Conservation (phyloP, 495 filamentous ascomycete genomes). For the Penicillium paradoxum region DNA sequence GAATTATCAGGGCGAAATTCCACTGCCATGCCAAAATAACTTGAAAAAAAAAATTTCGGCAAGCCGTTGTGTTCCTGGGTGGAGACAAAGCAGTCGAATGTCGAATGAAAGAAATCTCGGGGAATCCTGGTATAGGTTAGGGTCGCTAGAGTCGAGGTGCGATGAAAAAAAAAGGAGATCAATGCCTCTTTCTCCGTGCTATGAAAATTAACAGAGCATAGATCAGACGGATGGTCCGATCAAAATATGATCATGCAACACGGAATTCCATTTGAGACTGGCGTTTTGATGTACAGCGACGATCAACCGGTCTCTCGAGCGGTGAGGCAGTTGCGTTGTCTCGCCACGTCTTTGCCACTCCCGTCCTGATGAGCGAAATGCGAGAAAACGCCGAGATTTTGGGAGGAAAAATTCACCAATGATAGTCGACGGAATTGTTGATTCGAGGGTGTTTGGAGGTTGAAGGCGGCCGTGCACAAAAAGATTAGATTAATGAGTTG, state of each 20-base stretch:
- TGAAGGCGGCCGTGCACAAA: not conserved
- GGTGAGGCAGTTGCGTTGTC: not conserved
- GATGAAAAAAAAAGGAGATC: not conserved
- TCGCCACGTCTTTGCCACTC: slow-evolving; percentile 9
- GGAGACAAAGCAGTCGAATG: not conserved
- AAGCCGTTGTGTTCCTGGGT: not conserved
- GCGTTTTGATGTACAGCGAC: not conserved
- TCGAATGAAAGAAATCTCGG: not conserved
- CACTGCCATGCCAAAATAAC: slow-evolving; percentile 24
- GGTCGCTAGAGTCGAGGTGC: not conserved
- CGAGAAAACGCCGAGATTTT: not conserved
- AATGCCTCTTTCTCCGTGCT: not conserved
- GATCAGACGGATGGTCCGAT: slow-evolving; percentile 9
- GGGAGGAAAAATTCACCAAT: not conserved
- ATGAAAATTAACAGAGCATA: slow-evolving; percentile 4
- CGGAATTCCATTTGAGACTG: slow-evolving; percentile 8
- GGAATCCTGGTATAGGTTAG: not conserved
- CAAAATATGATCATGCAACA: slow-evolving; percentile 17
- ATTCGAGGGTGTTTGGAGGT: not conserved
- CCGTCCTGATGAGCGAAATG: not conserved
- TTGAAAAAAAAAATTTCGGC: too few relatives aligned
- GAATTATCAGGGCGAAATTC: slow-evolving; percentile 14
- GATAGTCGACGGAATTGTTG: not conserved
- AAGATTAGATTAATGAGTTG: not conserved
- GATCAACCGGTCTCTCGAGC: not conserved